These are phyloP conservation scores for Candida mattraensis DNA, from an alignment of 805 yeast species.

Conservation along the genomic window DNA sequence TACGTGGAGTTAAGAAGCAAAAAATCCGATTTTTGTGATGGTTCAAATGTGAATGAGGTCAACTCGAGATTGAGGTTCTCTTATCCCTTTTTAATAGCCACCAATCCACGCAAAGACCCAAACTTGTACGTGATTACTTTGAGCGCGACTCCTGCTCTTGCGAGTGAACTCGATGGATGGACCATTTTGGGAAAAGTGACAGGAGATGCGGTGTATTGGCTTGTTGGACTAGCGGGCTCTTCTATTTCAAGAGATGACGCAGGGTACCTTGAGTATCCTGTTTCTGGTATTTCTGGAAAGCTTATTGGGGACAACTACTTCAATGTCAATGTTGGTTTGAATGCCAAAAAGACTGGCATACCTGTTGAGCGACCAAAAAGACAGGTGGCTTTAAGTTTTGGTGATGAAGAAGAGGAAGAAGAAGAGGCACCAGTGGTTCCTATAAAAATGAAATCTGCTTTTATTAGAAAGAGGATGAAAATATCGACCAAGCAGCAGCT, in stretches of 20 bases:
- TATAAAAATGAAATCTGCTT: constrained; percentile 45
- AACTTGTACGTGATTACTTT: constrained; percentile 13
- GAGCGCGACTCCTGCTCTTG: constrained; percentile 5
- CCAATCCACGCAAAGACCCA: constrained; percentile 4
- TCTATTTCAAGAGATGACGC: constrained; percentile 5
- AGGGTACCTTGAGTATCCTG: constrained; percentile 15
- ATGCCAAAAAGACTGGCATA: not conserved
- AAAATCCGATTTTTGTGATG: not conserved
- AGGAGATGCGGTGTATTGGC: constrained; percentile 18
- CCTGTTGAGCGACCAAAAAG: constrained; percentile 1
- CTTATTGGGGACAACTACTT: constrained; percentile 7
- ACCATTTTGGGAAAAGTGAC: constrained; percentile 15
- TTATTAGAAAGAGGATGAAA: not conserved
- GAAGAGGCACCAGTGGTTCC: constrained; percentile 43
- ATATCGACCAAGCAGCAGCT: constrained; percentile 1
- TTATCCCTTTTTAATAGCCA: constrained; percentile 15
- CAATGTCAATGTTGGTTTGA: constrained; percentile 1
- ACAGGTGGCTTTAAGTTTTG: constrained; percentile 15
- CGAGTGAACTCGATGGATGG: constrained; percentile 15
- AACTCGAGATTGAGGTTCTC: constrained; percentile 12
- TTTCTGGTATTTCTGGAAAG: constrained; percentile 9
- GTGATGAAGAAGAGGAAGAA: constrained; percentile 15
- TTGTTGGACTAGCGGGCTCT: constrained; percentile 9
- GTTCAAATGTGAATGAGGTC: constrained; percentile 7
- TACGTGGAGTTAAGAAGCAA: constrained; percentile 7